Conservation (phyloP, 129 eudicot genomes). For the Escallonia herrerae region DNA sequence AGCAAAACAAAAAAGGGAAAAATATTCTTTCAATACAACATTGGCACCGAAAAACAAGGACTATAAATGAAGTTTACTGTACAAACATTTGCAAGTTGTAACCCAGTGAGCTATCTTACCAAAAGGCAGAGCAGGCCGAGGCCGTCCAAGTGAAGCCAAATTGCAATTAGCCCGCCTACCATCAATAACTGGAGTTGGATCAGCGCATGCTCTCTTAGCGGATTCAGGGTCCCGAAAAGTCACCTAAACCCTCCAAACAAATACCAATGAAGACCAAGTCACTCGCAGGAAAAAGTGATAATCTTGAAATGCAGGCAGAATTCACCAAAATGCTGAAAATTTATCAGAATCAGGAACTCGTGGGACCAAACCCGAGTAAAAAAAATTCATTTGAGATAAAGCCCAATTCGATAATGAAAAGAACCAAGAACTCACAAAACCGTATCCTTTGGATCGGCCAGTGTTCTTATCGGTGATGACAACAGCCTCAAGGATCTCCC, state of each 20-base stretch:
- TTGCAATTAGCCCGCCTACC: constrained; percentile 93
- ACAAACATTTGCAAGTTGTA: not conserved
- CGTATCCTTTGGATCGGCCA: constrained; percentile 96
- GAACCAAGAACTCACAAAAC: constrained; percentile 65
- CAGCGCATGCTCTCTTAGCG: constrained; percentile 75
- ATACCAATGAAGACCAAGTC: constrained; percentile 32
- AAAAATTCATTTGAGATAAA: too few species aligned
- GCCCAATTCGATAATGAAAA: not conserved
- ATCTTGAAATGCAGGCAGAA: too few species aligned
- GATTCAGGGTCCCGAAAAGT: constrained; percentile 98
- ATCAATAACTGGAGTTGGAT: constrained; percentile 87
- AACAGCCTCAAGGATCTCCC: constrained; percentile 97
- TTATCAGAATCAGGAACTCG: too few species aligned
- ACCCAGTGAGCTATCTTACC: constrained; percentile 31
- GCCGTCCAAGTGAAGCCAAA: constrained; percentile 95
- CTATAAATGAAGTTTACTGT: not conserved
- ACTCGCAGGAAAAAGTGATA: constrained; percentile 5
- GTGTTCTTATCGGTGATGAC: constrained; percentile 93
- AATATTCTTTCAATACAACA: not conserved
- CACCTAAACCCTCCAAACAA: constrained; percentile 82
- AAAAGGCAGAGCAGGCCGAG: constrained; percentile 52
- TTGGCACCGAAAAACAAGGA: not conserved
- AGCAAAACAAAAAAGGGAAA: not conserved
- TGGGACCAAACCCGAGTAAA: too few species aligned
- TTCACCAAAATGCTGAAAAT: too few species aligned